Evolutionary conservation across 805 yeast genomes (phyloP), one percentile per base, ranked within the genome.

Genomic region (Nakazawaea holstii): DNA sequence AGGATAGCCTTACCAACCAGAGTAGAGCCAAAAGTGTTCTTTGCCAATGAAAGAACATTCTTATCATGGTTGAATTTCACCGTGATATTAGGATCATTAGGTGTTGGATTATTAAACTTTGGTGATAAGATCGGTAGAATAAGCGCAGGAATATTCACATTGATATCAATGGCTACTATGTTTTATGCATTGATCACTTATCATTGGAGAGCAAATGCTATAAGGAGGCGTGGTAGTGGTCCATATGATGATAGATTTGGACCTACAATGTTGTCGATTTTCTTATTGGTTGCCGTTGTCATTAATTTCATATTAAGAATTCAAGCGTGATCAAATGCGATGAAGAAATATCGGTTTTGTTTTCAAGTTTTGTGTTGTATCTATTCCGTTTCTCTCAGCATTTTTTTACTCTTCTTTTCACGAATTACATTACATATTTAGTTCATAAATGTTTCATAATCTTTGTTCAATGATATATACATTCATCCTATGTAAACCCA

Each of bases 241-340:
- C 99, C 99, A n/a, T 94, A 94, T 64, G 99, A 94, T 62, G 99
- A 94, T 68, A 81, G 99, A 64, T 84, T 94, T 56, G 99, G 99
- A 39, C 99, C 99, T 41, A 95, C 99, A 13, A 84, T 92, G 87
- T 77, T 94, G 59, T 94, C 99, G 70, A 76, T 92, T 73, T 94
- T 94, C 72, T 75, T 94, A 59, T 74, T 94, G 54, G 80, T 90
- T 41, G 97, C 99, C 1, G 97, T 94, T 44, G 84, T 94, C 39
- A 87, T 94, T 55, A 94, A 94, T 73, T 94, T 94, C 62, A 72
- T 90, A 31, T 73, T 94, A 64, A 86, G 98, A 68, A 80, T 86
- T 54, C 73, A 79, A 53, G 79, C 81, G 28, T 79, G 24, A 20
- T 20, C 24, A 20, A 20, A 20, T 20, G 24, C 5, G 24, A 20